Conservation (phyloP, 1,284 basidiomycete genomes). For the Ganoderma lingzhi region DNA sequence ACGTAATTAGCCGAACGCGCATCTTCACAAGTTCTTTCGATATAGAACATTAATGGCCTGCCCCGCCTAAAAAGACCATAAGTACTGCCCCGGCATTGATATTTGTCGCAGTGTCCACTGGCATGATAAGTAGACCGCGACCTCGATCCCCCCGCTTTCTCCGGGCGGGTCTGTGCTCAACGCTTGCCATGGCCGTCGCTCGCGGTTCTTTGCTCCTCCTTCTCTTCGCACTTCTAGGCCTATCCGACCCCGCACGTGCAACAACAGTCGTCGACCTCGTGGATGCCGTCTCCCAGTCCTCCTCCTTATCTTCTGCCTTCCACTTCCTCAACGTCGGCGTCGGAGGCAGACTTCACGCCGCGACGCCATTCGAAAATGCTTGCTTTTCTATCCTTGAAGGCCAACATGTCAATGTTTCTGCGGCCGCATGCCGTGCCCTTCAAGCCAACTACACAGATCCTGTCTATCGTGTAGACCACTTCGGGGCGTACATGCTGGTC, state of each 20-base stretch:
- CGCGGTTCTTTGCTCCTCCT: background rate
- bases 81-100: background rate
- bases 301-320: constrained; percentile 49
- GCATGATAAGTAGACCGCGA: background rate
- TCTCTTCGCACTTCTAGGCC: constrained; percentile 11
- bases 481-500: constrained; percentile 43
- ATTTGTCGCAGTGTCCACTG: background rate
- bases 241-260: background rate
- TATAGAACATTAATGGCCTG: background rate
- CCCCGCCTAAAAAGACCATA: background rate
- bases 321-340: constrained; percentile 41
- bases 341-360: constrained; percentile 40
- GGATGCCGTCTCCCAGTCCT: constrained; percentile 25
- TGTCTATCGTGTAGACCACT: constrained; percentile 37
- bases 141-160: background rate
- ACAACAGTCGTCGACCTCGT: constrained; percentile 67
- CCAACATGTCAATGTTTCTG: constrained; percentile 26
- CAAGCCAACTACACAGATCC: constrained; percentile 42
- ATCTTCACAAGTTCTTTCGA: constrained; percentile 2
- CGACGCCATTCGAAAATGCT: constrained; percentile 40
- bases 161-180: background rate
- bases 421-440: constrained; percentile 38
- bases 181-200: constrained; percentile 17
- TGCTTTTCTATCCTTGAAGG: constrained; percentile 45
- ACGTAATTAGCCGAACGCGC: background rate